Percentiles rank a stretch among this genome's conserved stretches.
phyloP scores from a whole-genome alignment of 2,329 filamentous ascomycete species.

The Ophiostoma populinum region DNA sequence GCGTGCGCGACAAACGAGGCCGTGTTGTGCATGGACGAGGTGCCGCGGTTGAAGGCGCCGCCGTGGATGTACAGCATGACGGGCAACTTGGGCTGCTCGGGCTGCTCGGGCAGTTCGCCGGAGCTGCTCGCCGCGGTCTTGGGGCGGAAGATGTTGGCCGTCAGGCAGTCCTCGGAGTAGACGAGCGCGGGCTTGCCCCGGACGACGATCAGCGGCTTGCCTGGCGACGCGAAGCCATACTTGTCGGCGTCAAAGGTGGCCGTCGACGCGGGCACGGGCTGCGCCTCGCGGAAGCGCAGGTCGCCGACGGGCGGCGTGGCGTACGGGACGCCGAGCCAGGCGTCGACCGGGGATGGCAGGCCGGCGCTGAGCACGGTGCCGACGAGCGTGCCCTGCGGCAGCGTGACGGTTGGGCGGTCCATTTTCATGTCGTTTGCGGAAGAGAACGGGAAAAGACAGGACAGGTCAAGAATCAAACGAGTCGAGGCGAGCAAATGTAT shows the following conservation, averaged over 20 bases:
- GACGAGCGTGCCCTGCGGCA: not conserved
- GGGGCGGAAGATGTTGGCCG: constrained; percentile 1
- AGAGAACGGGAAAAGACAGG: no score
- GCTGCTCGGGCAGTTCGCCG: no score
- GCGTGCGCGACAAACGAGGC: constrained; percentile 33
- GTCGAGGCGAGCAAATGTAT: no score
- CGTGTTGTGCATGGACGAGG: constrained; percentile 14
- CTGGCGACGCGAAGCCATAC: not conserved
- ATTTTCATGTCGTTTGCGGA: no score
- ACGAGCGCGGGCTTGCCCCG: not conserved
- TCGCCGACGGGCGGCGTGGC: not conserved
- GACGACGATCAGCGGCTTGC: not conserved
- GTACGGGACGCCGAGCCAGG: constrained; percentile 1
- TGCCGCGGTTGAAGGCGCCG: constrained; percentile 1
- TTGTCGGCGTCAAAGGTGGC: not conserved
- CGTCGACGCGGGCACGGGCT: not conserved
- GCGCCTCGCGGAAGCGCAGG: not conserved
- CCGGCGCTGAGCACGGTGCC: not conserved
- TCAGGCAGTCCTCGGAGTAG: constrained; percentile 2
- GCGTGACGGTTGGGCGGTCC: no score
- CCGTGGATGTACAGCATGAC: constrained; percentile 3
- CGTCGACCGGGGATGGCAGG: not conserved
- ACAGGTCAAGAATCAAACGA: no score
- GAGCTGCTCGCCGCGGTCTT: not conserved
- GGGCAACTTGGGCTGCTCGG: constrained; percentile 2